A percentile compares a stretch with the other conserved stretches of the same genome.
phyloP scores from a whole-genome alignment of 2,329 filamentous ascomycete species.

The Esteya vermicola region DNA sequence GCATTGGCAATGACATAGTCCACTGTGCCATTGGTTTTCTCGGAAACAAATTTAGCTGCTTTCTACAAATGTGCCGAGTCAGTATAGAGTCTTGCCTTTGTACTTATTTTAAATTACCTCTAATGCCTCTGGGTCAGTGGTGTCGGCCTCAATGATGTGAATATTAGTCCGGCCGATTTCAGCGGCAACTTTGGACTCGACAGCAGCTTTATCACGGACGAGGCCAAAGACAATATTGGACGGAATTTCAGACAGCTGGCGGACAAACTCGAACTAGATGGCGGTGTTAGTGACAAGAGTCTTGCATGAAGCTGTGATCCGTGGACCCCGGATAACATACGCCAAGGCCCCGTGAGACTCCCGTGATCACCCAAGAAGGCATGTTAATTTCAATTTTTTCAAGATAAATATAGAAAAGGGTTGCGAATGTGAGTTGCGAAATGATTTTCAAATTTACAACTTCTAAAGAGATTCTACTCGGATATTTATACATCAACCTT shows the following conservation, averaged over 20 bases:
- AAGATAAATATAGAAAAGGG: neutral
- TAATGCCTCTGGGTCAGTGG: constrained; percentile 19
- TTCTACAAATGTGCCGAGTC: constrained; percentile 11
- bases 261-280: constrained; percentile 32
- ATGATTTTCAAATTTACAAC: neutral
- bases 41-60: constrained; percentile 14
- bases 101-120: constrained; percentile 20
- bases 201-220: constrained; percentile 29
- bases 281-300: neutral
- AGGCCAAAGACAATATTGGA: constrained; percentile 30
- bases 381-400: too few relatives aligned
- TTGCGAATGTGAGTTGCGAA: neutral
- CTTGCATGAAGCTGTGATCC: neutral
- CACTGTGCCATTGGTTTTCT: constrained; percentile 23
- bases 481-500: neutral
- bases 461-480: neutral
- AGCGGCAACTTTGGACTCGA: constrained; percentile 26
- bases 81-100: too few relatives aligned
- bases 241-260: constrained; percentile 26
- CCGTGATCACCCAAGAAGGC: constrained; percentile 13
- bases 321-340: constrained; percentile 11
- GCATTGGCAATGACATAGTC: constrained; percentile 41
- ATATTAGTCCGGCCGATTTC: constrained; percentile 29
- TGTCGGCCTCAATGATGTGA: constrained; percentile 29
- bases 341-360: constrained; percentile 12